Base-by-base conservation (phyloP, 2,329 filamentous ascomycete species). In the Phialophora expanda region DNA sequence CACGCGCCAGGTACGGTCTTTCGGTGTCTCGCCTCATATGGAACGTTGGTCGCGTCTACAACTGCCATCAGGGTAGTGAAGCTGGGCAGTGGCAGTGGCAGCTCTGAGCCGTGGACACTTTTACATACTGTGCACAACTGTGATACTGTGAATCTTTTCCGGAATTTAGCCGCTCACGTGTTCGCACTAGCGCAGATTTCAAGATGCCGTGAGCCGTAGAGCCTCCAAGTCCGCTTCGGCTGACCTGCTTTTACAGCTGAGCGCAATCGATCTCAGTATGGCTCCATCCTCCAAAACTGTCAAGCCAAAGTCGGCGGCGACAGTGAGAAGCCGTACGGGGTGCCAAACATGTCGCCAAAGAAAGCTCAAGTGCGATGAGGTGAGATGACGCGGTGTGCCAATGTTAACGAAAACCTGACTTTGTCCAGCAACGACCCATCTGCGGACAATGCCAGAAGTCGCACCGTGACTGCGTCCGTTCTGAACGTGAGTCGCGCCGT, bases 361-460 rank as follows among this genome's bases (percentile, higher is more conserved):
- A 24, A 73, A 73, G 61, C 66, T 73, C 32, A 73, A 73, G 61
- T 73, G 71, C 59, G 71, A 72, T 59, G 71, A 72, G 63, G 70
- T 71, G 53, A 61, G 63, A 56, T n/a, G 26, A 50, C 32, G 34
- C 46, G 34, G 50, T 30, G 24, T 57, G 26, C 22, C 3, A 17
- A 58, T 56, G 61, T 51, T 56, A 50, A 66, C 41, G 20, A 46
- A n/a, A 32, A 50, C 55, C 44, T 55, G 58, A 62, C 41, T 60
- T 46, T n/a, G 62, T 44, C 34, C 70, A 66, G 62, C 54, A 44
- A 67, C 62, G 57, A 30, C 70, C 70, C 12, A 60, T 66, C 26
- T 72, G 70, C 51, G 66, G 66, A 51, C 69, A 71, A 57, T 72
- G 70, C 61, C 64, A 53, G 41, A 72, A 72, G 56, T 70, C 70